Conservation (phyloP, 192 early-diverging fungal genomes). For the Podila horticola region DNA sequence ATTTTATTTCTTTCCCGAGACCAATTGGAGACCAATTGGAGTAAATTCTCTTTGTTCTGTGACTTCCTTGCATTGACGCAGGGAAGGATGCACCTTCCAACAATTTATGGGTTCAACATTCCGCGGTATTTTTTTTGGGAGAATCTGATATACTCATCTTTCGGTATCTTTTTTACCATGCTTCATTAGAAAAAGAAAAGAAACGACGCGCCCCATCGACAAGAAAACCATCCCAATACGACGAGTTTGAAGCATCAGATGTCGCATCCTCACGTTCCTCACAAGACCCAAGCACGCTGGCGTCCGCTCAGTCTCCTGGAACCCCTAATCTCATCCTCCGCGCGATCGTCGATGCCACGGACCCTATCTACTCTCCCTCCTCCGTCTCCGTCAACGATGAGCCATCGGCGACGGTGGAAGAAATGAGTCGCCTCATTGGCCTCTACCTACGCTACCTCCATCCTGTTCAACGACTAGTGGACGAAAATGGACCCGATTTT, state of each 20-base stretch:
- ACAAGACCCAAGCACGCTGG: background rate
- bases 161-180: background rate
- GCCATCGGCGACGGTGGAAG: background rate
- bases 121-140: too few species aligned
- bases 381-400: background rate
- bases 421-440: slow-evolving; percentile 19
- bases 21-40: too few species aligned
- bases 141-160: background rate
- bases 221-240: background rate
- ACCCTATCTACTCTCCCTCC: background rate
- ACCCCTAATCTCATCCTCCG: slow-evolving; percentile 24
- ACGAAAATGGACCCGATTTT: slow-evolving; percentile 22
- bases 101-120: too few species aligned
- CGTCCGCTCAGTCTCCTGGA: background rate
- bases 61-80: too few species aligned
- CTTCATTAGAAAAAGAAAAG: background rate
- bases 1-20: too few species aligned
- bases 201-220: background rate
- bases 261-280: background rate
- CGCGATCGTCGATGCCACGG: slow-evolving; percentile 12
- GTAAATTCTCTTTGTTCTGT: too few species aligned
- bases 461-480: slow-evolving; percentile 24
- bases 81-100: too few species aligned
- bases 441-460: slow-evolving; percentile 35
- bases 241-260: background rate